Base-by-base conservation (phyloP, 805 yeast species). In the Candida patagonica region DNA sequence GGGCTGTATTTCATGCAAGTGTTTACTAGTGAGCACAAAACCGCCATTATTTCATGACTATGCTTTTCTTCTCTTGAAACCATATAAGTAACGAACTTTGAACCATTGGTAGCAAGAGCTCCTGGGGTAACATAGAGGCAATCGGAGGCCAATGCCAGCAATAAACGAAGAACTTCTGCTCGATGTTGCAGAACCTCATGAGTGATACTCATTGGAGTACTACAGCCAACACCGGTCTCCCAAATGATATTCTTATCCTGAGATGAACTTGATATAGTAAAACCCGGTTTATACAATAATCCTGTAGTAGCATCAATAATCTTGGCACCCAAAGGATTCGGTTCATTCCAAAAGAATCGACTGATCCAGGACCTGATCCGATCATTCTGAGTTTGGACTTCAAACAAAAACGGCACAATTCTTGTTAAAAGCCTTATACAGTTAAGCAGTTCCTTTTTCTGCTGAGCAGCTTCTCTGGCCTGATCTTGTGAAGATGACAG, bases 211-310 rank as follows among this genome's bases (percentile, higher is more conserved):
- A 63, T 40, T 42, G 44, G 56, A 35, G 41, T 57, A 2, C 57
- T 51, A 2, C 63, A 55, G 2, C 85, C 88, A 24, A 87, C 68
- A 5, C 95, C 96, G 3, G 81, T 75, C 50, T 83, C 94, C 95
- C 96, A 87, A 1, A 80, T 65, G 6, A 63, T 46, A 19, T 68
- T 68, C 3, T 56, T 47, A 5, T 61, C 59, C 22, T 59, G 57
- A 13, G 30, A 38, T 6, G 39, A 23, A 31, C 31, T 42, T 16
- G 35, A 17, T 6, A 75, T 56, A 0, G 88, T 76, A 52, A 80
- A 80, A 1, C 74, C 74, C 8, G 68, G 64, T 27, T 67, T 65
- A 54, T 78, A 79, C 31, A 80, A 55, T n/a, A 80, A 56, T 17
- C 64, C 62, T 2, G 74, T 61, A 2, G 70, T 49, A 0, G 61